These are phyloP conservation scores for Exophiala sp. DNA, from an alignment of 2,329 filamentous ascomycete species.

Conservation along the genomic window DNA sequence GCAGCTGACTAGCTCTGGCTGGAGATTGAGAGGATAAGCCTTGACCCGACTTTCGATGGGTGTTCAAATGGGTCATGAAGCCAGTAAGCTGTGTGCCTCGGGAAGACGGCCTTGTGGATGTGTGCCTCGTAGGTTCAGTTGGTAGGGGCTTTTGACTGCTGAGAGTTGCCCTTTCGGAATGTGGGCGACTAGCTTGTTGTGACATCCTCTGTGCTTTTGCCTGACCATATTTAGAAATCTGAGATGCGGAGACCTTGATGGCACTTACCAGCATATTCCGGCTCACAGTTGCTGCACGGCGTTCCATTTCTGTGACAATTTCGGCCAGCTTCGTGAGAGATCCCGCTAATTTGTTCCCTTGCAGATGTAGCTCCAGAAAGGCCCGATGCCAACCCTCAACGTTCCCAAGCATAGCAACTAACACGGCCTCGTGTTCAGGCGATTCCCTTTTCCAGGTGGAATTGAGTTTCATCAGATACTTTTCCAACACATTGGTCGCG, in stretches of 20 bases:
- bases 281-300: conserved; percentile 75
- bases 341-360: conserved; percentile 63
- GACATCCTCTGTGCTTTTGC: conserved; percentile 13
- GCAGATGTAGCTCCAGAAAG: conserved; percentile 67
- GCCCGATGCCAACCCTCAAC: conserved; percentile 83
- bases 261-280: conserved; percentile 37
- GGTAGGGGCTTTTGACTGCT: conserved; percentile 17
- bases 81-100: conserved; percentile 15
- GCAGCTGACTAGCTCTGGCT: conserved; percentile 6
- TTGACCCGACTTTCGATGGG: conserved; percentile 16
- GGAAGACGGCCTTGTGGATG: conserved; percentile 18
- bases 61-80: conserved; percentile 16
- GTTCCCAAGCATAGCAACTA: conserved; percentile 85
- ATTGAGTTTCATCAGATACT: conserved; percentile 65
- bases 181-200: conserved; percentile 8
- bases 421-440: conserved; percentile 64
- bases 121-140: conserved; percentile 13
- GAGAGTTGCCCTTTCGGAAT: conserved; percentile 11
- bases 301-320: conserved; percentile 79
- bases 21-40: conserved; percentile 11
- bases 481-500: conserved; percentile 68
- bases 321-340: conserved; percentile 66
- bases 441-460: conserved; percentile 54
- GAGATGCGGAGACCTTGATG: neutral
- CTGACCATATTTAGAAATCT: conserved; percentile 11